Base-by-base conservation (phyloP, 495 filamentous ascomycete species). In the Aspergillus conjunctus region DNA sequence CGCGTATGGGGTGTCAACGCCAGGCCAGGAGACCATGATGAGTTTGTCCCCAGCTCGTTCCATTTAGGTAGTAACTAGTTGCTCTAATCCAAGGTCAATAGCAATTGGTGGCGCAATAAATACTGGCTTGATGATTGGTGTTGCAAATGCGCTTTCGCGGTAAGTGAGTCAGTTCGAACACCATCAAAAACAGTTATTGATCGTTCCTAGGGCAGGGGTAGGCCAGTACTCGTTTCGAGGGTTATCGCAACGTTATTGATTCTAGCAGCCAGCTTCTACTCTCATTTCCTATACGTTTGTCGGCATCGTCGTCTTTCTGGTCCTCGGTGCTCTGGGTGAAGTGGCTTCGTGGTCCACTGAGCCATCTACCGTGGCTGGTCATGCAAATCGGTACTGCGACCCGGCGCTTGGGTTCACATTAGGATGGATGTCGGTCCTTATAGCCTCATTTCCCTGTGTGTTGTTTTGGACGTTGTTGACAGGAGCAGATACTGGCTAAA, bases 71-170 rank as follows among this genome's bases (percentile, higher is more conserved):
- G 4, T 39, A 18, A 18, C 31, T 7, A 54, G 21, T 18, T 5
- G 20, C 41, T 18, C 33, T 21, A 7, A 56, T 51, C 30, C 37
- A 63, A 71, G 52, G 70, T 34, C 14, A 1, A 11, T 21, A 81
- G 91, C 91, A 4, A 91, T 95, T 64, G 91, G 91, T 30, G 89
- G 89, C 49, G 91, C 91, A 11, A 90, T 95, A 62, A 91, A 90
- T 61, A 91, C 89, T 33, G 88, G 86, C 21, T 69, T 87, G 66
- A 83, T 85, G 68, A 81, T 86, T 53, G 83, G 77, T 34, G 88
- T 85, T 50, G 87, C 86, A 32, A 75, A 80, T 62, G 83, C 85
- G 17, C 82, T 90, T 30, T 81, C 86, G 31, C 75, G 79, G 68
- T 87, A 83, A 61, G 88, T 43, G 12, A 18, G 33, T 41, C 18